These are phyloP conservation scores for Ulvella scutata DNA, from an alignment of 139 green algal species.

Conservation along the genomic window DNA sequence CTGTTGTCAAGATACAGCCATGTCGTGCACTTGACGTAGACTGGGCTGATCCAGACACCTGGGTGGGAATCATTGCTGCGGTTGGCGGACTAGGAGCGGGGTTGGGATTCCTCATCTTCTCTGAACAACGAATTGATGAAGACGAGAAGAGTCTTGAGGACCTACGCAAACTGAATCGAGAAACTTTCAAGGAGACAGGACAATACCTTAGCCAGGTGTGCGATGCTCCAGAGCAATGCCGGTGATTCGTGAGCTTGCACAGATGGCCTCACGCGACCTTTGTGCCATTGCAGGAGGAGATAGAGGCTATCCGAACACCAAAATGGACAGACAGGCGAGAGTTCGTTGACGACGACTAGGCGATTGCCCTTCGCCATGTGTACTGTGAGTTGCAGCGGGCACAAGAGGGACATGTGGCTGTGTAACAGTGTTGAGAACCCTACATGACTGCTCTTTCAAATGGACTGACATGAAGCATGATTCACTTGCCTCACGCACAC, in stretches of 20 bases:
- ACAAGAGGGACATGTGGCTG: too few species aligned
- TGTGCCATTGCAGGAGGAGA: conserved; percentile 50
- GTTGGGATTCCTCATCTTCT: conserved; percentile 55
- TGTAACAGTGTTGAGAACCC: too few species aligned
- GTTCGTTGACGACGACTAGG: background rate
- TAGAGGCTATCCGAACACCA: conserved; percentile 49
- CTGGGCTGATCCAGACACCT: conserved; percentile 47
- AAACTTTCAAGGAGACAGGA: conserved; percentile 57
- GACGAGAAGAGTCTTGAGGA: conserved; percentile 70
- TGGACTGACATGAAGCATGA: too few species aligned
- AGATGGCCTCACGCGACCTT: too few species aligned
- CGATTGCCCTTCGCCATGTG: too few species aligned
- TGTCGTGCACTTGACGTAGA: conserved; percentile 52
- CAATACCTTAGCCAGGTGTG: conserved; percentile 50
- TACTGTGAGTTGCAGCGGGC: too few species aligned
- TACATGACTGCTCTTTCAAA: too few species aligned
- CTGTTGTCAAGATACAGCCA: background rate
- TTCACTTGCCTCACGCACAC: too few species aligned
- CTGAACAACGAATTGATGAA: conserved; percentile 46
- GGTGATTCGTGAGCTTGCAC: too few species aligned
- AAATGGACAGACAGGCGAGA: conserved; percentile 60
- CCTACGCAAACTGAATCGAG: conserved; percentile 59
- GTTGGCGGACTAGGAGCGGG: conserved; percentile 31
- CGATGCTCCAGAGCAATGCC: too few species aligned
- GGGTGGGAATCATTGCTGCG: conserved; percentile 26